Conservation (phyloP, 2,329 filamentous ascomycete genomes). For the Neonectria ditissima region DNA sequence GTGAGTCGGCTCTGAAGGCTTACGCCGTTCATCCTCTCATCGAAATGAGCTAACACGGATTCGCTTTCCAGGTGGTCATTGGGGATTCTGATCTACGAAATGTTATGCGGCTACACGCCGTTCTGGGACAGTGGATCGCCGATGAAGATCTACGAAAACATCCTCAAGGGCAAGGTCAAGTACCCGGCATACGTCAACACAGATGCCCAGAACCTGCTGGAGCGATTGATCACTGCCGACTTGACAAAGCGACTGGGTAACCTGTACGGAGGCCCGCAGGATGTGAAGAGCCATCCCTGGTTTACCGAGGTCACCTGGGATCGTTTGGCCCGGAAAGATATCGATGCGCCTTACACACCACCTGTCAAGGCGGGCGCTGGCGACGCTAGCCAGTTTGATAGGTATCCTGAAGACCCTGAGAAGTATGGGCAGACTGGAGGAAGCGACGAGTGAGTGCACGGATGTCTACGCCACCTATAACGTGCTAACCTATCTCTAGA, state of each 20-base stretch:
- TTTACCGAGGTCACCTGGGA: constrained; percentile 99
- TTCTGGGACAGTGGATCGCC: constrained; percentile 99
- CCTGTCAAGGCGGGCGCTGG: constrained; percentile 94
- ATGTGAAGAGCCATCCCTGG: constrained; percentile 97
- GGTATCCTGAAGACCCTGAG: constrained; percentile 97
- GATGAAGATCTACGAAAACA: constrained; percentile 99
- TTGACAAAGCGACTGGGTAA: constrained; percentile 96
- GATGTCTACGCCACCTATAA: not conserved
- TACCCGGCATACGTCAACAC: constrained; percentile 96
- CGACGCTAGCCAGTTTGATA: constrained; percentile 97
- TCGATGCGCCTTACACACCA: constrained; percentile 97
- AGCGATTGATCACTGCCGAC: constrained; percentile 93
- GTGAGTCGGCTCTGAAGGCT: constrained; percentile 67
- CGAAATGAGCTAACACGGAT: constrained; percentile 22
- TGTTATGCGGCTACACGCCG: constrained; percentile 98
- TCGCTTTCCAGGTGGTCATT: constrained; percentile 86
- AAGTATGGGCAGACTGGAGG: constrained; percentile 81
- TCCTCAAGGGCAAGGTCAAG: constrained; percentile 93
- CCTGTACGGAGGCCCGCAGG: constrained; percentile 87
- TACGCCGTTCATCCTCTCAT: not conserved
- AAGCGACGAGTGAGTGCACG: constrained; percentile 82
- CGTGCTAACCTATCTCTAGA: constrained; percentile 56
- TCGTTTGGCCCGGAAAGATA: constrained; percentile 91
- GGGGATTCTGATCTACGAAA: constrained; percentile 98
- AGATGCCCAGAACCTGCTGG: constrained; percentile 92